These are phyloP conservation scores for Citrus inodora DNA, from an alignment of 345 rosid species.

Conservation along the genomic window DNA sequence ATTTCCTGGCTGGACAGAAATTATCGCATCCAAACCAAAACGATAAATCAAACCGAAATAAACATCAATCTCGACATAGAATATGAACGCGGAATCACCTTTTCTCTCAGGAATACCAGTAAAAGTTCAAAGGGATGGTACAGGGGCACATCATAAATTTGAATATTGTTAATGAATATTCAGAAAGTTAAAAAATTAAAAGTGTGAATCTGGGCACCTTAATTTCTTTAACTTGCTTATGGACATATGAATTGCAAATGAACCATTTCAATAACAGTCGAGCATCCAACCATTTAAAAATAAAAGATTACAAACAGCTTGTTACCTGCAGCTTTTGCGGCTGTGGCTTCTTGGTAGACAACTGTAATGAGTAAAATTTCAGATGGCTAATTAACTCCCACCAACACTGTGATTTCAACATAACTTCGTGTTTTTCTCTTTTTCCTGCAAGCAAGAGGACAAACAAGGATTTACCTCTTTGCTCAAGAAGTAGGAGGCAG, in stretches of 20 bases:
- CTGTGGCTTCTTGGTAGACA: slow-evolving; percentile 83
- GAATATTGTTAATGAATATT: not conserved
- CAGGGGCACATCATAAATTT: not conserved
- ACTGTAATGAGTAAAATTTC: slow-evolving; percentile 80
- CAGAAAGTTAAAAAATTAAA: not conserved
- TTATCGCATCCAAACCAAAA: slow-evolving; percentile 54
- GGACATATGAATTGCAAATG: not conserved
- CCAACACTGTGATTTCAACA: slow-evolving; percentile 59
- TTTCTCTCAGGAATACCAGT: not conserved
- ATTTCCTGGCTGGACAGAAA: slow-evolving; percentile 73
- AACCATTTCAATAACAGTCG: not conserved
- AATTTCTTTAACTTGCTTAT: not conserved
- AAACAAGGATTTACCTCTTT: not conserved
- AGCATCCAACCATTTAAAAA: not conserved
- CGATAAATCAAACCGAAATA: not conserved
- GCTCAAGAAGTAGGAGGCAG: not conserved
- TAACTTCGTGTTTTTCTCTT: slow-evolving; percentile 77
- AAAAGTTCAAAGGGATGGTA: not conserved
- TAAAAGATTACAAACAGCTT: not conserved
- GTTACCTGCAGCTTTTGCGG: slow-evolving; percentile 85
- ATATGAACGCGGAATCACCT: not conserved
- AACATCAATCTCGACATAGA: not conserved
- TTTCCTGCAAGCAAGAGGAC: slow-evolving; percentile 48
- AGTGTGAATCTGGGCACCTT: not conserved
- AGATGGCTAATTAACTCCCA: slow-evolving; percentile 85